Evolutionary conservation across 176 grass and related monocot genomes (phyloP).

Genomic region (Oryza glaberrima): DNA sequence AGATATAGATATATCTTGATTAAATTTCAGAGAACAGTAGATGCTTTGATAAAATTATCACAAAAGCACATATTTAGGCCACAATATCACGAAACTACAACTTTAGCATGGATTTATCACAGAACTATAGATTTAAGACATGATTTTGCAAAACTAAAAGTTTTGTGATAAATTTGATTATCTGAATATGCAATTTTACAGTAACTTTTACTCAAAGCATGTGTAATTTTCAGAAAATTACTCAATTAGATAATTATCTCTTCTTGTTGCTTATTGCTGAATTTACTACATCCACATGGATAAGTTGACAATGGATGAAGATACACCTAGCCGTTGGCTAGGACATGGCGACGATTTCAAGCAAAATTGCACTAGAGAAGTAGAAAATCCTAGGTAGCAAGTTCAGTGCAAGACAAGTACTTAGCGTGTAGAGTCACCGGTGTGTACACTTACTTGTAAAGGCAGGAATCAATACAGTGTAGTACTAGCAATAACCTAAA

Average conservation of each 20-base stretch:
- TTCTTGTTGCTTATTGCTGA: neutral
- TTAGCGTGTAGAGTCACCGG: neutral
- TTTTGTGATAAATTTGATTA: too few species aligned
- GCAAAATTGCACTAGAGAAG: slow-evolving; percentile 1
- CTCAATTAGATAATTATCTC: neutral
- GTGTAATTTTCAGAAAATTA: too few species aligned
- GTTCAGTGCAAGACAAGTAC: slow-evolving; percentile 17
- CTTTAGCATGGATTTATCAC: too few species aligned
- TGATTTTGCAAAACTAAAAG: too few species aligned
- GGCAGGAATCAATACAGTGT: neutral
- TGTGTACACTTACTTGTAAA: neutral
- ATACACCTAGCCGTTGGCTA: neutral
- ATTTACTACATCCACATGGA: neutral
- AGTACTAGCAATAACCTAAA: neutral
- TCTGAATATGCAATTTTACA: too few species aligned
- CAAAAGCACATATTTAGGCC: too few species aligned
- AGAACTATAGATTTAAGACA: too few species aligned
- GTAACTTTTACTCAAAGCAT: too few species aligned
- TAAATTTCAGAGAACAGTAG: too few species aligned
- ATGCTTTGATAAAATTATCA: too few species aligned
- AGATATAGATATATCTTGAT: too few species aligned
- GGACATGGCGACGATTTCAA: neutral
- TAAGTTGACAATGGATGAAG: neutral
- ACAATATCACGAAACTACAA: too few species aligned
- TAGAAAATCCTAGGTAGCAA: slow-evolving; percentile 1